Evolutionary conservation across 1,139 yeast genomes (phyloP), one percentile per base, ranked within the genome.

Genomic region (Suhomyces bokatorum): DNA sequence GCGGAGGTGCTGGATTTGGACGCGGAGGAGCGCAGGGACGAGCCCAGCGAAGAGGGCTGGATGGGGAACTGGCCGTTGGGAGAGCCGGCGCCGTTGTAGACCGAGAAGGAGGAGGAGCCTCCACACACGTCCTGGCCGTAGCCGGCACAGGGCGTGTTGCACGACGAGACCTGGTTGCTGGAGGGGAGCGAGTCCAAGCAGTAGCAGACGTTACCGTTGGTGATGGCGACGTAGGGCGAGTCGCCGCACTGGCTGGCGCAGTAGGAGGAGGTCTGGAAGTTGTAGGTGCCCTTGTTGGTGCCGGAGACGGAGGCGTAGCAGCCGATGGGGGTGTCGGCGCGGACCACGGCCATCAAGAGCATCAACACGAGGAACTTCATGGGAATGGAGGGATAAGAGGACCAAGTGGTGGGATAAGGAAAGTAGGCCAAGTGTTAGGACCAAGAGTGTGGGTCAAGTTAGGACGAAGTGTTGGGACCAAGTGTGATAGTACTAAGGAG

Each of bases 171-270:
- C 24, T 45, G 33, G 15, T 65, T 51, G 2, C 71, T 51, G 13
- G 66, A 45, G n/a, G 96, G 95, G 15, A 72, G 58, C 0, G 67
- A 52, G 48, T 67, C 58, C 48, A 91, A 87, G 64, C 96, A 88
- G 58, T 71, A 80, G 65, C 96, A 88, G 16, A 67, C 63, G 42
- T 68, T 60, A 33, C 89, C 91, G 34, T 74, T 58, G 14, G 67
- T 64, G 37, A 85, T 55, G 7, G 93, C 96, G 55, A 82, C 76
- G 55, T 80, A 85, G 3, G 80, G 66, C 46, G 67, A 72, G 22
- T 66, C 63, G 4, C 76, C 62, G 62, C 91, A 85, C 37, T 58
- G 54, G 0, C 44, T 39, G 3, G 73, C 54, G 62, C 91, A 85
- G 45, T 69, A 61, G 6, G 70, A 64, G 1, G 82, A 70, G 1